Percentiles rank a stretch among this genome's conserved stretches.
Evolutionary conservation across 192 early-diverging fungal genomes (phyloP).

Genomic region (Coemansia erecta): DNA sequence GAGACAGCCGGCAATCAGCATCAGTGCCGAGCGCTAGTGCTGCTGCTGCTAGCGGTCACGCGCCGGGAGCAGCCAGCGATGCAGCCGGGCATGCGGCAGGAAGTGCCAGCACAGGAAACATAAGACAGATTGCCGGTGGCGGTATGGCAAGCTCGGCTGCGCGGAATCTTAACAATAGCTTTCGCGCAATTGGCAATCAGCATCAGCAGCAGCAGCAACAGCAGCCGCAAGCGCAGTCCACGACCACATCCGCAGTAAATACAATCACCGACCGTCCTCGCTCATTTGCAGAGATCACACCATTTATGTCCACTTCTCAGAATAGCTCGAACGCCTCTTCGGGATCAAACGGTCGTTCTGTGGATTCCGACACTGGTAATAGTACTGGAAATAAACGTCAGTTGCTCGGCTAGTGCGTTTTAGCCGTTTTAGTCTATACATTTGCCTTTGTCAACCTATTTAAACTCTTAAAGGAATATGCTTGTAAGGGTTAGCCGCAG

Average conservation of each 20-base stretch:
- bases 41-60: background rate
- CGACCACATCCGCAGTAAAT: background rate
- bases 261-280: slow-evolving; percentile 11
- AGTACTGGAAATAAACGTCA: background rate
- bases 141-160: background rate
- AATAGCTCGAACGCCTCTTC: background rate
- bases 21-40: slow-evolving; percentile 2
- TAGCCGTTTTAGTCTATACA: background rate
- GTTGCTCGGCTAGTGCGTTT: background rate
- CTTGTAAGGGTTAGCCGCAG: background rate
- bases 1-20: background rate
- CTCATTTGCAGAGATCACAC: slow-evolving; percentile 35
- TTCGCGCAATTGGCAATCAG: background rate
- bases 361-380: no score
- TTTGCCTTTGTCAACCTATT: no score
- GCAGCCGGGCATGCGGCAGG: background rate
- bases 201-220: slow-evolving; percentile 12
- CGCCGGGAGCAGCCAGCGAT: background rate
- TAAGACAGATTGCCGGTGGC: background rate
- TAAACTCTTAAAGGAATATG: background rate
- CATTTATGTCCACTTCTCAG: slow-evolving; percentile 27
- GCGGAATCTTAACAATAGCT: slow-evolving; percentile 2
- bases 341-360: background rate
- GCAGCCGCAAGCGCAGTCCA: background rate
- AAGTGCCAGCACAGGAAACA: background rate